phyloP scores from a whole-genome alignment of 176 grass and related monocot species.

The Miscanthus lutarioriparius region DNA sequence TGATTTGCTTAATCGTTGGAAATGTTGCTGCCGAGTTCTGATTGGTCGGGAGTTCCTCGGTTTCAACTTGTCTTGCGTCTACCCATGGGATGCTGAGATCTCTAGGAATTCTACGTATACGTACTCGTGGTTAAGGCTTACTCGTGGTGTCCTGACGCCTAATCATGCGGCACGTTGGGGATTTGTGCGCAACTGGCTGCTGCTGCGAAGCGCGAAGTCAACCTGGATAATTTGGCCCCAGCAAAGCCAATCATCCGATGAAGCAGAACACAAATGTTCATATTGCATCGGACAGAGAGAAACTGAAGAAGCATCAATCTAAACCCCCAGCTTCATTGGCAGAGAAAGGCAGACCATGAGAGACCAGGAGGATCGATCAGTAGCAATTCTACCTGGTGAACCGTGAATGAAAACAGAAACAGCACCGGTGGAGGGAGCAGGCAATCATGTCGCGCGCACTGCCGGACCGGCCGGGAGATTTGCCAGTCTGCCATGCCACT shows the following conservation, averaged over 20 bases:
- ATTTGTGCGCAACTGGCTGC: slow-evolving; percentile 7
- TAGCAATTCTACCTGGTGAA: not conserved
- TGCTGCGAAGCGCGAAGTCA: slow-evolving; percentile 9
- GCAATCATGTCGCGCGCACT: slow-evolving; percentile 28
- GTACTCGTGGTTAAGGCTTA: no score
- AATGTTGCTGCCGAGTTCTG: not conserved
- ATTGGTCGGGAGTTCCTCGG: slow-evolving; percentile 6
- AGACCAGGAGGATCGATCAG: not conserved
- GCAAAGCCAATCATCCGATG: not conserved
- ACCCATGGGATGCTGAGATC: not conserved
- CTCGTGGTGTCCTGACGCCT: not conserved
- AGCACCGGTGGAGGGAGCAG: not conserved
- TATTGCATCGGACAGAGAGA: not conserved
- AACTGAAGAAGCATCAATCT: no score
- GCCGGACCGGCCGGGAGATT: not conserved
- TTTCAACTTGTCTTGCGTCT: slow-evolving; percentile 4
- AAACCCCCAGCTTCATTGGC: no score
- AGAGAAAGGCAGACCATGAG: no score
- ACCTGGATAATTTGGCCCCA: not conserved
- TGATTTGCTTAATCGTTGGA: slow-evolving; percentile 3
- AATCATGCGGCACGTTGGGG: slow-evolving; percentile 12
- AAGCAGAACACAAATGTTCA: not conserved
- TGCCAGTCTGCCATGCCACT: not conserved
- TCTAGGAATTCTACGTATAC: not conserved
- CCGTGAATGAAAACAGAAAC: not conserved